Percentiles rank a stretch among this genome's conserved stretches.
phyloP scores from a whole-genome alignment of 352 stramenopile species.

The Phytophthora citrophthora region DNA sequence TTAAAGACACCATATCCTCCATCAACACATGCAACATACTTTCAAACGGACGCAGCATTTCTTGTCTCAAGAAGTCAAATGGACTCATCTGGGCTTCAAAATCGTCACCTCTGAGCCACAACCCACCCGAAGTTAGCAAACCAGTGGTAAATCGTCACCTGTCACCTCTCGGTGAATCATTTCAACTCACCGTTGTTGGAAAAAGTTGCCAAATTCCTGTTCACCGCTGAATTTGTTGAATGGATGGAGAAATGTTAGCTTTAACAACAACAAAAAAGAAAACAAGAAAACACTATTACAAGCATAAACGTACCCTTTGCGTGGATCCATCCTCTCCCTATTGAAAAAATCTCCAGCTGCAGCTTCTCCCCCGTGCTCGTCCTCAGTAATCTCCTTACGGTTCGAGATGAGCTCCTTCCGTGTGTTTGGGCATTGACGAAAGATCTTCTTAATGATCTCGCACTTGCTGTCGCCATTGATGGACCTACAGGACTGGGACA shows the following conservation, averaged over 20 bases:
- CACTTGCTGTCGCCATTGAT: conserved; percentile 89
- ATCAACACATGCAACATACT: conserved; percentile 25
- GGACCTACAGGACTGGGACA: conserved; percentile 79
- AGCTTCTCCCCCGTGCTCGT: conserved; percentile 63
- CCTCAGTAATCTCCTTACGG: conserved; percentile 77
- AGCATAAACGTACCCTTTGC: conserved; percentile 39
- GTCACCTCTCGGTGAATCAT: background rate
- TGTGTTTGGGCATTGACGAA: conserved; percentile 76
- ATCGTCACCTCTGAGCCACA: conserved; percentile 58
- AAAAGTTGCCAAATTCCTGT: conserved; percentile 52
- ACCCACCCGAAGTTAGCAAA: conserved; percentile 1
- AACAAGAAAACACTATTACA: background rate
- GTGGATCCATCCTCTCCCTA: conserved; percentile 67
- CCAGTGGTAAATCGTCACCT: background rate
- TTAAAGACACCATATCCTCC: background rate
- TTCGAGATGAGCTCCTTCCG: conserved; percentile 82
- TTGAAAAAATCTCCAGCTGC: conserved; percentile 73
- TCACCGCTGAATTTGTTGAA: conserved; percentile 27
- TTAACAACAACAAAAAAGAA: too few relatives aligned
- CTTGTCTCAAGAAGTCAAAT: conserved; percentile 81
- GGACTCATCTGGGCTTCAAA: conserved; percentile 82
- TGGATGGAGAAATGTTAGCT: too few relatives aligned
- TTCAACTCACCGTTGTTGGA: conserved; percentile 54
- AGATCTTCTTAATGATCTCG: conserved; percentile 88
- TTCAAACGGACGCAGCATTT: conserved; percentile 85